These are phyloP conservation scores for Pseudocercospora cruenta DNA, from an alignment of 2,329 filamentous ascomycete genomes.

Conservation along the genomic window DNA sequence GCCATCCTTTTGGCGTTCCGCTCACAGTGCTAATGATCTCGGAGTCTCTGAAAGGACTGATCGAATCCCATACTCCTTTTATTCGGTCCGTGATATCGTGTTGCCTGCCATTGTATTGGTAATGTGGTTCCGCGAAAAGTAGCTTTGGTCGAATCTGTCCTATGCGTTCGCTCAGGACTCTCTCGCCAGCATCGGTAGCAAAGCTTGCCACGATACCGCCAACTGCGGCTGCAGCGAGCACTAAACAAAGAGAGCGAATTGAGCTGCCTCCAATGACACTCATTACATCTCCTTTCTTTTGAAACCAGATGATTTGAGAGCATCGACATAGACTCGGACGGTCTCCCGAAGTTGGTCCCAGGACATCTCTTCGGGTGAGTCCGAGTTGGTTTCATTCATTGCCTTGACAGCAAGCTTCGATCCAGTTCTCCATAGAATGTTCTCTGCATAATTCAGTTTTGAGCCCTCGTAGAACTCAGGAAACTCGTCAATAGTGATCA, in stretches of 20 bases:
- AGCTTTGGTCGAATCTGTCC: slow-evolving; percentile 1
- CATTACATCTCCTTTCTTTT: not conserved
- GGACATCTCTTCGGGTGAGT: not conserved
- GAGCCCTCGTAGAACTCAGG: not conserved
- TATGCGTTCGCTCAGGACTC: slow-evolving; percentile 4
- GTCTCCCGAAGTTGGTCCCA: not conserved
- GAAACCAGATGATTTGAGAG: not conserved
- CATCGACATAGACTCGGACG: not conserved
- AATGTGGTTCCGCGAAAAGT: slow-evolving; percentile 1
- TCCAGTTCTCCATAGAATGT: not conserved
- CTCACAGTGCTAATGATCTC: not conserved
- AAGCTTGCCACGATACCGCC: slow-evolving; percentile 1
- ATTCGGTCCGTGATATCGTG: slow-evolving; percentile 1
- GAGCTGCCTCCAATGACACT: slow-evolving; percentile 4
- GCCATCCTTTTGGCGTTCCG: not conserved
- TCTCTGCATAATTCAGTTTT: slow-evolving; percentile 3
- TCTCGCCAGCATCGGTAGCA: slow-evolving; percentile 6
- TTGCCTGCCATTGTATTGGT: slow-evolving; percentile 6
- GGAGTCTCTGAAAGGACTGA: not conserved
- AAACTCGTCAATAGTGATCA: slow-evolving; percentile 10
- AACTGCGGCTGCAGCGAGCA: not conserved
- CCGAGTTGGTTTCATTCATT: slow-evolving; percentile 5
- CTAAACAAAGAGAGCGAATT: not conserved
- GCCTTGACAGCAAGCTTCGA: slow-evolving; percentile 1
- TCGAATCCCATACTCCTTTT: not conserved